Base-by-base conservation (phyloP, 192 early-diverging fungal species). In the Coemansia sp. region DNA sequence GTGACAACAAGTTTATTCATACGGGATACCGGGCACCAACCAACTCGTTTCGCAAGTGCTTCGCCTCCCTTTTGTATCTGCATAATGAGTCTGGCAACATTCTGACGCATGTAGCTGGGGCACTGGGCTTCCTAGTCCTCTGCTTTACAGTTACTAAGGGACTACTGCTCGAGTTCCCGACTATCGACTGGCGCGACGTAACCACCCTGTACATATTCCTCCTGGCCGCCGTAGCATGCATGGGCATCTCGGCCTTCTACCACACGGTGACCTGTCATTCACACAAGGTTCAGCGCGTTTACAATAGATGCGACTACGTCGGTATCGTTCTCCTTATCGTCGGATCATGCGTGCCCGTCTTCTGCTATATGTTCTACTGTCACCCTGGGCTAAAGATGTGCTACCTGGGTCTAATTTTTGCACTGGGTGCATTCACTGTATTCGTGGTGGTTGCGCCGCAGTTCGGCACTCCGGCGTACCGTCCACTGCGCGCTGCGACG, bases 71-170 rank as follows among this genome's bases (percentile, higher is more conserved):
- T 65, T 84, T 89, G 22, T 96, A 93, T 79, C 57, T 95, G 22
- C 95, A 98, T 82, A 98, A 98, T 75, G 97, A 98, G 78, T 92
- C 89, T 46, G 96, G 93, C 51, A 98, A 98, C 77, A 92, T 98
- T 63, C 93, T 92, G 86, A 88, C 92, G 16, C 97, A 98, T 70
- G 69, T 93, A 2, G n/a, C 92, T 11, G 97, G 94, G 27, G 86
- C 90, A 0, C 40, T 91, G 36, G 70, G 65, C 1, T 90, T 96
- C 71, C 67, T 86, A 47, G 63, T 73, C 11, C 73, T 90, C 47
- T 85, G 85, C 46, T 73, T 89, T 5, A 88, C 64, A 80, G 84
- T 76, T 70, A 77, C 66, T 9, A 76, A 84, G 29, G 71, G 71
- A 9, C 68, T 84, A 29, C 67, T 84, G 69, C 73, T 31, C 33